Conservation (phyloP, 2,329 filamentous ascomycete genomes). For the Fusarium protoensiforme region DNA sequence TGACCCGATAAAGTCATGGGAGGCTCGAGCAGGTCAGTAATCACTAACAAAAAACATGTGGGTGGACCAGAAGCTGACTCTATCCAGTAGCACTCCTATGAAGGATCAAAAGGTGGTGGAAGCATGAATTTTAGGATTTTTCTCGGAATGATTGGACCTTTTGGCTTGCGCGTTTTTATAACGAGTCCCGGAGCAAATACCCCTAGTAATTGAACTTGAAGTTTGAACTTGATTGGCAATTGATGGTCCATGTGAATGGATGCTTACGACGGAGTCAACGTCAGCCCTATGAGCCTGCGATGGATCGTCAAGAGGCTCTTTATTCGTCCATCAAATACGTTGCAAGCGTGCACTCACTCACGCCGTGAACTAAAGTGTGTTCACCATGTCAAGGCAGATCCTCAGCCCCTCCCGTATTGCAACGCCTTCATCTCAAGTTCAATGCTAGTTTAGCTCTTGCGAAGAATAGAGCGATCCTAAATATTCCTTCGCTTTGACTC, state of each 20-base stretch:
- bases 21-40: slow-evolving; percentile 39
- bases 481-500: not conserved
- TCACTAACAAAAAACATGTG: not conserved
- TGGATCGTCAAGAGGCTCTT: not conserved
- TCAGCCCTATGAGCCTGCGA: slow-evolving; percentile 5
- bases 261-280: slow-evolving; percentile 4
- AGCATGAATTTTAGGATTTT: slow-evolving; percentile 1
- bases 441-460: not conserved
- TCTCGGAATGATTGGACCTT: slow-evolving; percentile 6
- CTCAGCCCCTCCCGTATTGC: not conserved
- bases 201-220: slow-evolving; percentile 13
- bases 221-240: not conserved
- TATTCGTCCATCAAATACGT: not conserved
- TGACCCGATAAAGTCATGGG: slow-evolving; percentile 41
- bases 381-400: not conserved
- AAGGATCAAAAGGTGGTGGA: not conserved
- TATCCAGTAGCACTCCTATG: slow-evolving; percentile 33
- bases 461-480: not conserved
- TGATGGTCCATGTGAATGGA: not conserved
- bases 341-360: not conserved
- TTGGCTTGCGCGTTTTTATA: slow-evolving; percentile 10
- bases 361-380: not conserved
- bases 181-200: slow-evolving; percentile 21
- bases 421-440: not conserved
- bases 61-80: slow-evolving; percentile 4